Evolutionary conservation across 148 eudicot genomes (phyloP), one percentile per base, ranked within the genome.

Genomic region (Amaranthus cruentus): DNA sequence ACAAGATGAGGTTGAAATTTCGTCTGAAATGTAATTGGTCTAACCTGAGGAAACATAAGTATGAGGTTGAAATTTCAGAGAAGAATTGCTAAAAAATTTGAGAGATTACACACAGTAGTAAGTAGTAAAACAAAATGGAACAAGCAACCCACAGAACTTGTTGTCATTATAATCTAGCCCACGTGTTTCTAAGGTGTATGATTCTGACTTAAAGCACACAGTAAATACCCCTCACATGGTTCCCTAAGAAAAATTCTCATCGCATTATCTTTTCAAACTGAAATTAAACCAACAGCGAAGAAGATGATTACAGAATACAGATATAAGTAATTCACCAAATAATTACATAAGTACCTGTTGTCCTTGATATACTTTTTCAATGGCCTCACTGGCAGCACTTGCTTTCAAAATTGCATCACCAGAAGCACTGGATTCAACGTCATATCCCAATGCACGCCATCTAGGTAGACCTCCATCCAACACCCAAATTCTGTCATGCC

Each of bases 401-500:
- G 96, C 93, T 85, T 91, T 95, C 73, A 91, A 67, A 69, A 95
- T 87, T 66, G 96, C 74, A 84, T 95, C 94, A 71, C 92, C 77
- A 18, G 99, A 86, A 70, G 97, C 96, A 82, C 92, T 91, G 73
- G 97, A 95, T 83, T 95, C 97, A 75, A 91, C 97, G 86, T 91
- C 97, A 77, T 73, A 91, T 63, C 92, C 96, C 52, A 86, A 86
- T 72, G 91, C 89, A 61, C 92, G 90, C 99, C 99, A 95, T 80
- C 84, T 83, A 51, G 97, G 99, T 43, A 95, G 88, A 70, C 99
- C 99, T 76, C 99, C 99, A 80, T 95, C 96, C 76, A 95, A 84
- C 78, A 95, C 99, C 99, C 99, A 95, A 73, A 95, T 88, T 86
- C 83, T 87, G 51, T 95, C 94, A 82, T 95, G 97, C 70, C 99